Conservation (phyloP, 2,329 filamentous ascomycete species). For the Clarireedia paspali region DNA sequence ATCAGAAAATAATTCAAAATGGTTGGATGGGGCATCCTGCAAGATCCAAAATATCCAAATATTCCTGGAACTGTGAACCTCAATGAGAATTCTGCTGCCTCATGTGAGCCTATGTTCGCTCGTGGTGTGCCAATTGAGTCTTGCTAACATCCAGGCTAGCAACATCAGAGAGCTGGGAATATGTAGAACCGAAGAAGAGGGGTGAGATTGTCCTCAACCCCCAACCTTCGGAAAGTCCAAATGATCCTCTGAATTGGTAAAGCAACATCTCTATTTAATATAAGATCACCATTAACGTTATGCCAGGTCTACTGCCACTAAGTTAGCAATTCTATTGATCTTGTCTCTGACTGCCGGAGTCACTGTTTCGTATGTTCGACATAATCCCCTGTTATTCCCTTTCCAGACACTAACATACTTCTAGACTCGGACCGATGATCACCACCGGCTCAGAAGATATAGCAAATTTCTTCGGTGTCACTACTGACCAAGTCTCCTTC, state of each 20-base stretch:
- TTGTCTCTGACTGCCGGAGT: slow-evolving; percentile 25
- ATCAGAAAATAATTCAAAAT: slow-evolving; percentile 9
- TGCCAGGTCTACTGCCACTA: slow-evolving; percentile 14
- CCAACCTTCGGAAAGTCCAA: slow-evolving; percentile 43
- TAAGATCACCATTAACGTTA: slow-evolving; percentile 9
- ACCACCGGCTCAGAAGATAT: slow-evolving; percentile 32
- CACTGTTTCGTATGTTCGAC: slow-evolving; percentile 19
- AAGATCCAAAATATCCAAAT: slow-evolving; percentile 24
- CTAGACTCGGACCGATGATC: slow-evolving; percentile 34
- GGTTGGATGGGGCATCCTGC: slow-evolving; percentile 24
- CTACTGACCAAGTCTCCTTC: slow-evolving; percentile 31
- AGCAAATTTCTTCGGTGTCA: slow-evolving; percentile 31
- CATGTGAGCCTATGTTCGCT: slow-evolving; percentile 7
- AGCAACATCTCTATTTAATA: slow-evolving; percentile 20
- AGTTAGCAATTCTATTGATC: slow-evolving; percentile 23
- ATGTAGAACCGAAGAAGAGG: slow-evolving; percentile 31
- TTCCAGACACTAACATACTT: background rate
- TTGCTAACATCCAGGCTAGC: slow-evolving; percentile 9
- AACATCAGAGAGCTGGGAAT: slow-evolving; percentile 19
- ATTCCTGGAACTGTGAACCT: slow-evolving; percentile 25
- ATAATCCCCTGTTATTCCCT: slow-evolving; percentile 12
- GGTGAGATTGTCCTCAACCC: slow-evolving; percentile 44
- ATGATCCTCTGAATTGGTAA: slow-evolving; percentile 45
- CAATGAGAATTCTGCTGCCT: slow-evolving; percentile 16
- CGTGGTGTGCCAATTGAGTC: background rate